phyloP scores from a whole-genome alignment of 768 basidiomycete genomes.

The Lactarius quietus region DNA sequence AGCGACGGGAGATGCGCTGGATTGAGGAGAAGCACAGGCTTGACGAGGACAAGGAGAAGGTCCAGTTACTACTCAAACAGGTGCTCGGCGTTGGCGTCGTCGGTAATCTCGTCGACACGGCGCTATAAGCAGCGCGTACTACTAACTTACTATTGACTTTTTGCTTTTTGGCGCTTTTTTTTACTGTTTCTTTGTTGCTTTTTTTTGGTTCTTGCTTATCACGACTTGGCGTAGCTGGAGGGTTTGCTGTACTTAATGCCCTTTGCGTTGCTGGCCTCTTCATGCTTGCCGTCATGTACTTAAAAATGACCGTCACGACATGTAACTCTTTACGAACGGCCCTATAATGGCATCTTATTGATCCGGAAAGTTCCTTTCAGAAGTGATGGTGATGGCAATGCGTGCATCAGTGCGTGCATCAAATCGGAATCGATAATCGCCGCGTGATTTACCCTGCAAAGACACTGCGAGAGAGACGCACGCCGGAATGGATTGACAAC shows the following conservation, averaged over 20 bases:
- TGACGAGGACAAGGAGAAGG: slow-evolving; percentile 60
- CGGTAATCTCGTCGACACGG: slow-evolving; percentile 18
- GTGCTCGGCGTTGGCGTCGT: slow-evolving; percentile 41
- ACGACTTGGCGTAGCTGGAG: neutral
- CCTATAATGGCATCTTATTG: neutral
- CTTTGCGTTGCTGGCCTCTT: neutral
- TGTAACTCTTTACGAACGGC: slow-evolving; percentile 12
- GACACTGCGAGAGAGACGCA: too few relatives aligned
- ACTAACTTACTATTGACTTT: neutral
- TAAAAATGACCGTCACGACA: slow-evolving; percentile 12
- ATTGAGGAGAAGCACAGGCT: slow-evolving; percentile 64
- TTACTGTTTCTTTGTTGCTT: neutral
- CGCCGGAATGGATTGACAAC: too few relatives aligned
- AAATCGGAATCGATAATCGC: neutral
- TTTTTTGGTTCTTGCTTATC: neutral
- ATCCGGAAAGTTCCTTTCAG: neutral
- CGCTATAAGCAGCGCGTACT: neutral
- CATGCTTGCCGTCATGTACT: neutral
- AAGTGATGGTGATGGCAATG: neutral
- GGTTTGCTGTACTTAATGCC: neutral
- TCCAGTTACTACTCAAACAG: slow-evolving; percentile 63
- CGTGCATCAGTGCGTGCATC: too few relatives aligned
- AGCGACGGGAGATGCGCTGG: slow-evolving; percentile 66
- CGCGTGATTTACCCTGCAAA: too few relatives aligned
- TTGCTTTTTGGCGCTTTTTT: neutral